These are phyloP conservation scores for Cryphonectria nitschkei DNA, from an alignment of 2,329 filamentous ascomycete species.

Conservation along the genomic window DNA sequence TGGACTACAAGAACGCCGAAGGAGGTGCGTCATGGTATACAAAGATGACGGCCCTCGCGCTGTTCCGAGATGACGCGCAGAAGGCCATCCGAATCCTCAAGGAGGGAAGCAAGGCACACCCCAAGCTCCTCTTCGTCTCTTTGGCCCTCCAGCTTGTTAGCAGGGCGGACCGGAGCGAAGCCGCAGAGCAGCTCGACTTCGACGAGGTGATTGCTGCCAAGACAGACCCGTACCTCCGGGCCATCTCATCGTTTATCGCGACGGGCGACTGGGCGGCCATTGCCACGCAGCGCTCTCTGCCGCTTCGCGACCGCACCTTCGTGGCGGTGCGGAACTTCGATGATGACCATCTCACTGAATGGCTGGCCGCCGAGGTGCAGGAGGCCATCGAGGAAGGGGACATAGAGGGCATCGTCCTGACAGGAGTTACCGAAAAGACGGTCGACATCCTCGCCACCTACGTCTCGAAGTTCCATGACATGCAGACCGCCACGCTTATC, in stretches of 20 bases:
- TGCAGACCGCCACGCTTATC: slow-evolving; percentile 78
- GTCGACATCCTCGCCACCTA: slow-evolving; percentile 79
- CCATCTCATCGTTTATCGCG: slow-evolving; percentile 77
- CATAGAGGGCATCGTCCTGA: slow-evolving; percentile 77
- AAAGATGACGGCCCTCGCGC: slow-evolving; percentile 74
- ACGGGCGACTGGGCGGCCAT: slow-evolving; percentile 77
- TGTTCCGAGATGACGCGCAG: slow-evolving; percentile 72
- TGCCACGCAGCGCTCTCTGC: slow-evolving; percentile 72
- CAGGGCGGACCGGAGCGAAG: slow-evolving; percentile 48
- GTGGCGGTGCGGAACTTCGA: slow-evolving; percentile 71
- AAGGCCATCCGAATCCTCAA: slow-evolving; percentile 73
- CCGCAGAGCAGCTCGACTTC: slow-evolving; percentile 58
- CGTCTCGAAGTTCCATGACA: slow-evolving; percentile 74
- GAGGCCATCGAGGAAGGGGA: slow-evolving; percentile 68
- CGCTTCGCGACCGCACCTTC: slow-evolving; percentile 73
- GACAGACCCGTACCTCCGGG: slow-evolving; percentile 78
- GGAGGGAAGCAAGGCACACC: slow-evolving; percentile 63
- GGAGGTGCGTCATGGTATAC: slow-evolving; percentile 64
- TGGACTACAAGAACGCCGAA: slow-evolving; percentile 49
- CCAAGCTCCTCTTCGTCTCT: slow-evolving; percentile 70
- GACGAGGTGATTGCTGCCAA: slow-evolving; percentile 64
- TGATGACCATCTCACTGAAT: slow-evolving; percentile 65
- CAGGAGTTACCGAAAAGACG: slow-evolving; percentile 72
- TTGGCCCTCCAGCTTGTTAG: slow-evolving; percentile 67
- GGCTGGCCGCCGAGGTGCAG: slow-evolving; percentile 68